Percentiles rank a stretch among this genome's conserved stretches.
phyloP scores from a whole-genome alignment of 2,329 filamentous ascomycete genomes.

The Diaporthe amygdali region DNA sequence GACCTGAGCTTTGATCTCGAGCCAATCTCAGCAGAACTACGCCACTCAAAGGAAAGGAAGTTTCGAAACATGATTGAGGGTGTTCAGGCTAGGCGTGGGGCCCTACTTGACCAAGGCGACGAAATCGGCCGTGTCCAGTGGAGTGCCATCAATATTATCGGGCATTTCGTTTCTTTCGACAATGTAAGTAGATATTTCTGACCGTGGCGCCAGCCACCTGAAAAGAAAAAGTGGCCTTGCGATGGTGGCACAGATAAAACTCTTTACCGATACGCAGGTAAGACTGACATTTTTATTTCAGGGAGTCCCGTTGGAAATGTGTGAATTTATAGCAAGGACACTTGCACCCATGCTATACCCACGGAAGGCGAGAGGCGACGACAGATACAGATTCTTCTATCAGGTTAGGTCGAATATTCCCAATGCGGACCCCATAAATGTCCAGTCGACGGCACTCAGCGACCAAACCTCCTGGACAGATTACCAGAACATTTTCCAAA shows the following conservation, averaged over 20 bases:
- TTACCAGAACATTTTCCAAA: background rate
- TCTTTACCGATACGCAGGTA: background rate
- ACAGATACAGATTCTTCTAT: too few species aligned
- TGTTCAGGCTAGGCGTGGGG: fast-evolving
- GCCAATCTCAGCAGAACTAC: background rate
- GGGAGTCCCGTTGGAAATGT: background rate
- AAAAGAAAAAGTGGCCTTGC: background rate
- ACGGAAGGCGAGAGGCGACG: background rate
- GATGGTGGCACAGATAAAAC: background rate
- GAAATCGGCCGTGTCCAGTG: background rate
- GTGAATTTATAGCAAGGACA: background rate
- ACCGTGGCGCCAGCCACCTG: background rate
- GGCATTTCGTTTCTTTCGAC: background rate
- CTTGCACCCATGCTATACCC: background rate
- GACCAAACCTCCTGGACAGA: background rate
- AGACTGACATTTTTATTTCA: background rate
- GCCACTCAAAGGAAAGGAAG: background rate
- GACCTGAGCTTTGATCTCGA: background rate
- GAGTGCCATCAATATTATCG: background rate
- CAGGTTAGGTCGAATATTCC: too few species aligned
- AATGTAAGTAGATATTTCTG: background rate
- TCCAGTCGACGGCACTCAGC: background rate
- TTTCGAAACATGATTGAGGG: background rate
- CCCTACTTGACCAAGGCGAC: background rate
- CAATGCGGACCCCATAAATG: too few species aligned